Conservation (phyloP, 129 eudicot genomes). For the Saposhnikovia divaricata region DNA sequence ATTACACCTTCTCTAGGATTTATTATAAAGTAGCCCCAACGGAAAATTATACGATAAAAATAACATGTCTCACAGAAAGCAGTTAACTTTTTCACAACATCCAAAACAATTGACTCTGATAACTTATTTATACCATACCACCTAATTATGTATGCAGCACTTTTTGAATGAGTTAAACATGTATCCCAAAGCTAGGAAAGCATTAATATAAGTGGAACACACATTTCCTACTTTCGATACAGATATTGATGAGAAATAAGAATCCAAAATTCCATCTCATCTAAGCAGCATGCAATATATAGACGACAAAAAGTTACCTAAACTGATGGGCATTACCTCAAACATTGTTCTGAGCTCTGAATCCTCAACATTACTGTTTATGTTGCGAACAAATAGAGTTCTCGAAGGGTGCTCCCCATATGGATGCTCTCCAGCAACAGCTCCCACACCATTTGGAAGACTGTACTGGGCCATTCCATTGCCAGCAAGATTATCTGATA, state of each 20-base stretch:
- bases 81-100: no score
- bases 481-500: slow-evolving; percentile 50
- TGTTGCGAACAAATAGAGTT: slow-evolving; percentile 85
- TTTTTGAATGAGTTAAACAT: no score
- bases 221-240: no score
- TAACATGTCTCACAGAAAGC: no score
- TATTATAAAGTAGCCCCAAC: no score
- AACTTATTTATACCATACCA: no score
- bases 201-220: no score
- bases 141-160: no score
- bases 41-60: no score
- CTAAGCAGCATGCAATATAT: background rate
- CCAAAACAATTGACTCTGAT: no score
- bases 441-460: slow-evolving; percentile 47
- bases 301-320: background rate
- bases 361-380: slow-evolving; percentile 91
- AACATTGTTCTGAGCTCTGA: slow-evolving; percentile 68
- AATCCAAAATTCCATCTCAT: background rate
- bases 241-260: background rate
- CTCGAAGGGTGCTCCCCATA: slow-evolving; percentile 94
- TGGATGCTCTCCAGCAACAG: slow-evolving; percentile 90
- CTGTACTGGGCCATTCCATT: slow-evolving; percentile 39
- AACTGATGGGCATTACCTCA: slow-evolving; percentile 48
- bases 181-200: no score
- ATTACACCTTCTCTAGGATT: no score